A percentile compares a stretch with the other conserved stretches of the same genome.
phyloP scores from a whole-genome alignment of 345 rosid species.

The Sisymbrium altissimum region DNA sequence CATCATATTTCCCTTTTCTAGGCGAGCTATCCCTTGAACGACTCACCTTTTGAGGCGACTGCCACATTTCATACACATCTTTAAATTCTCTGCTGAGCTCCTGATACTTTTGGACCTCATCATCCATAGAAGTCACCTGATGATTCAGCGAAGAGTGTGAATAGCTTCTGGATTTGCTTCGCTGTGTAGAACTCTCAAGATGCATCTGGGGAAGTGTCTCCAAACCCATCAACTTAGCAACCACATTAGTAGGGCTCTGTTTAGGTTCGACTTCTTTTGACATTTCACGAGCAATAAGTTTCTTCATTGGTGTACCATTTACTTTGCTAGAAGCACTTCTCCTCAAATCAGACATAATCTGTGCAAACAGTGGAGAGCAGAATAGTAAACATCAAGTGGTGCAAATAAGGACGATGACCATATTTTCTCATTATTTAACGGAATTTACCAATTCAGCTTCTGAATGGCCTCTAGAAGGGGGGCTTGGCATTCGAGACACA shows the following conservation, averaged over 20 bases:
- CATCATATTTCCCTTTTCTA: conserved; percentile 46
- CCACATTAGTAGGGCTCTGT: conserved; percentile 61
- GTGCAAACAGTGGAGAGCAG: conserved; percentile 28
- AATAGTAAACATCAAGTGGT: conserved; percentile 28
- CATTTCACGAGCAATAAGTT: conserved; percentile 80
- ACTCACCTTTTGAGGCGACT: conserved; percentile 43
- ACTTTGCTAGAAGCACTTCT: conserved; percentile 60
- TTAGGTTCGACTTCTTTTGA: conserved; percentile 63
- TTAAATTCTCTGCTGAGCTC: conserved; percentile 47
- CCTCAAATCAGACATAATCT: conserved; percentile 54
- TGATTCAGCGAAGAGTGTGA: conserved; percentile 52
- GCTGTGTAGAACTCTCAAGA: conserved; percentile 44
- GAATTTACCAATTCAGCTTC: conserved; percentile 62
- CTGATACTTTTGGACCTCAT: conserved; percentile 53
- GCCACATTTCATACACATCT: conserved; percentile 71
- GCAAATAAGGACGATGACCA: conserved; percentile 24
- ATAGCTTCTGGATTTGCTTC: conserved; percentile 53
- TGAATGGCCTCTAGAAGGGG: conserved; percentile 48
- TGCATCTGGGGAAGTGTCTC: conserved; percentile 69
- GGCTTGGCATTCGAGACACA: conserved; percentile 47
- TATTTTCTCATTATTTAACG: neutral
- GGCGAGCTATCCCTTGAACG: conserved; percentile 45
- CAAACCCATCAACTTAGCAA: conserved; percentile 98
- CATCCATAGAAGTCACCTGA: conserved; percentile 36
- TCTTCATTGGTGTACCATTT: conserved; percentile 74